phyloP scores from a whole-genome alignment of 495 filamentous ascomycete genomes.

The Pyronema domesticum region DNA sequence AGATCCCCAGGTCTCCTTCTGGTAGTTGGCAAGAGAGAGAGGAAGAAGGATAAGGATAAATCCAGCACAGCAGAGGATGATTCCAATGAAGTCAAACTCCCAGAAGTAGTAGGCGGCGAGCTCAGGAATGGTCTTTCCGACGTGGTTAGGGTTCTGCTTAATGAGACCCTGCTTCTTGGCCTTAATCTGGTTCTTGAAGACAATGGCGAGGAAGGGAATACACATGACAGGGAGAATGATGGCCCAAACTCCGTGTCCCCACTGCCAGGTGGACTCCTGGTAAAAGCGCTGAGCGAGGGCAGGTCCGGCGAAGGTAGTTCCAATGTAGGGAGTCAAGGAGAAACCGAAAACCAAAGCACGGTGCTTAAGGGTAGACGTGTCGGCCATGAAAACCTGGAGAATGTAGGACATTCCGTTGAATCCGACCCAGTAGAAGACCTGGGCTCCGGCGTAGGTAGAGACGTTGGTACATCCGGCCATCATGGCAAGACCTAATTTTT shows the following conservation, averaged over 20 bases:
- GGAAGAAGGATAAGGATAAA: constrained; percentile 48
- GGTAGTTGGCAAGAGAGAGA: constrained; percentile 36
- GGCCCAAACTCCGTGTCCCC: constrained; percentile 45
- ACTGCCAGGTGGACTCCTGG: constrained; percentile 36
- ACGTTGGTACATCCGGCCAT: constrained; percentile 34
- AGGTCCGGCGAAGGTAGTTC: constrained; percentile 38
- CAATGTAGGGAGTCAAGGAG: constrained; percentile 46
- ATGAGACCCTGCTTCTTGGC: constrained; percentile 31
- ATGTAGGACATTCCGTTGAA: constrained; percentile 41
- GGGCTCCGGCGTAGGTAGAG: constrained; percentile 31
- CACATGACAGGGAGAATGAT: constrained; percentile 41
- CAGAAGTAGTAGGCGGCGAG: constrained; percentile 34
- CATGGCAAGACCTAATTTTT: constrained; percentile 29
- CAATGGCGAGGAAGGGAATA: constrained; percentile 35
- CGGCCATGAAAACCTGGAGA: constrained; percentile 45
- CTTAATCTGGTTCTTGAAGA: constrained; percentile 41
- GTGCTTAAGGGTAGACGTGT: constrained; percentile 46
- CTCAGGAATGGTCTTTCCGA: constrained; percentile 30
- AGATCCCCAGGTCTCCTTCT: constrained; percentile 34
- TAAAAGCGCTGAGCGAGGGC: constrained; percentile 32
- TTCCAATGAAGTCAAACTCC: constrained; percentile 43
- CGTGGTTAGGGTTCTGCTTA: not conserved
- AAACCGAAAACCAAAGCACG: constrained; percentile 46
- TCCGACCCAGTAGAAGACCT: constrained; percentile 28
- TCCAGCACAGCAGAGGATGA: constrained; percentile 37